Evolutionary conservation across 306 rosid genomes (phyloP), one percentile per base, ranked within the genome.

Genomic region (Parietaria judaica): DNA sequence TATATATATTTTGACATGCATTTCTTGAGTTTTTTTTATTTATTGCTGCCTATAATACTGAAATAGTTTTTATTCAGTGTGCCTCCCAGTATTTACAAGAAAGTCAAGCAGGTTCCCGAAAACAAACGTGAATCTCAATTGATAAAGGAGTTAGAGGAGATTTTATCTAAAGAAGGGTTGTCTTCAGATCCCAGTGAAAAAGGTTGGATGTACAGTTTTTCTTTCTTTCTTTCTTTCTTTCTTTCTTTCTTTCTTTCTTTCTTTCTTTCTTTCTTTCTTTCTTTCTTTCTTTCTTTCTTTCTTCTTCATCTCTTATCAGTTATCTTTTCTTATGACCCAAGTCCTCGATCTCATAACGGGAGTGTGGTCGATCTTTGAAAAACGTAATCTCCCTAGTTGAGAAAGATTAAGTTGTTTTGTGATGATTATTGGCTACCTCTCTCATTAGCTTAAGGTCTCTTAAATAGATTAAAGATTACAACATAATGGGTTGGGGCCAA

Each of bases 71-170:
- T 17, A 63, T 75, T 38, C 86, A 92, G 98, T 34, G 79, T 92
- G 59, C 88, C 96, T 62, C 98, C 98, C 8, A 14, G 72, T 54
- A 59, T 92, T 64, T 92, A 92, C 84, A 88, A 84, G 69, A 88
- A 82, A 72, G 84, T 86, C 71, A 92, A 92, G 85, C 98, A 86
- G 78, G 88, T 70, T 62, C 79, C 94, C 48, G 98, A 92, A 70
- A 80, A 70, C 72, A 79, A 92, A 72, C 95, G 96, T 46, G 98
- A 92, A 67, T 76, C 78, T 52, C 89, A 79, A 31, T 75, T 92
- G 63, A 76, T 86, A 68, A 85, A 80, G 80, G 98, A 84, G 82
- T 75, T 92, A 69, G 90, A 80, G 82, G 96, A 84, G 48, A 92
- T 92, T 67, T 79, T 92, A 7, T 76, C 94, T 65, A 82, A 58